A percentile compares a stretch with the other conserved stretches of the same genome.
phyloP scores from a whole-genome alignment of 805 yeast genomes.

The Starmerella apis region DNA sequence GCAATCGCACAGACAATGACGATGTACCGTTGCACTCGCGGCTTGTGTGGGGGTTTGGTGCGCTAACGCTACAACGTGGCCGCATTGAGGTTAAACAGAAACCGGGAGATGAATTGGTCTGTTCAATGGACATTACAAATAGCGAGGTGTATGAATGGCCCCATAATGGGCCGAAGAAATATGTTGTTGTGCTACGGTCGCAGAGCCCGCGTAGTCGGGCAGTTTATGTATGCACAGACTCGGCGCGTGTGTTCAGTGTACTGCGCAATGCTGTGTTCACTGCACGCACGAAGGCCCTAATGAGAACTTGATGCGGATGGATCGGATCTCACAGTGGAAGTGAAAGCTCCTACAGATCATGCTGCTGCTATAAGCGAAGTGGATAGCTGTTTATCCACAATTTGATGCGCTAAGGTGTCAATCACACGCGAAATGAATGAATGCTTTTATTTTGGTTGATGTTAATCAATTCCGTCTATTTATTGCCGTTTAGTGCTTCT shows the following conservation, averaged over 20 bases:
- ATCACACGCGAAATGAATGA: too few relatives aligned
- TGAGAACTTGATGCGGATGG: not conserved
- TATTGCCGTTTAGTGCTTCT: too few relatives aligned
- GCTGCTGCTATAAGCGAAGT: too few relatives aligned
- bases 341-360: too few relatives aligned
- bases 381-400: too few relatives aligned
- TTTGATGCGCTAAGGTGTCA: too few relatives aligned
- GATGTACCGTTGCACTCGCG: constrained; percentile 15
- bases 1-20: constrained; percentile 13
- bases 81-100: constrained; percentile 21
- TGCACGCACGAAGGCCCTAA: constrained; percentile 22
- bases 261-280: constrained; percentile 29
- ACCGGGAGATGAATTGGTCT: constrained; percentile 20
- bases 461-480: too few relatives aligned
- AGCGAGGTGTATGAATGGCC: constrained; percentile 24
- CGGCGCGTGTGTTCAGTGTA: constrained; percentile 25
- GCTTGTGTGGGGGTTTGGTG: constrained; percentile 22
- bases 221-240: constrained; percentile 24
- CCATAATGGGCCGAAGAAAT: constrained; percentile 22
- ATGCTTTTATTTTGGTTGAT: too few relatives aligned
- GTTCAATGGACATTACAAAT: constrained; percentile 14
- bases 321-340: too few relatives aligned
- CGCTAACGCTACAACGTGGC: constrained; percentile 9
- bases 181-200: constrained; percentile 24
- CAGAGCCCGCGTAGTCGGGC: constrained; percentile 23